Evolutionary conservation across 192 early-diverging fungal species (phyloP).

Genomic region (Podila minutissima): DNA sequence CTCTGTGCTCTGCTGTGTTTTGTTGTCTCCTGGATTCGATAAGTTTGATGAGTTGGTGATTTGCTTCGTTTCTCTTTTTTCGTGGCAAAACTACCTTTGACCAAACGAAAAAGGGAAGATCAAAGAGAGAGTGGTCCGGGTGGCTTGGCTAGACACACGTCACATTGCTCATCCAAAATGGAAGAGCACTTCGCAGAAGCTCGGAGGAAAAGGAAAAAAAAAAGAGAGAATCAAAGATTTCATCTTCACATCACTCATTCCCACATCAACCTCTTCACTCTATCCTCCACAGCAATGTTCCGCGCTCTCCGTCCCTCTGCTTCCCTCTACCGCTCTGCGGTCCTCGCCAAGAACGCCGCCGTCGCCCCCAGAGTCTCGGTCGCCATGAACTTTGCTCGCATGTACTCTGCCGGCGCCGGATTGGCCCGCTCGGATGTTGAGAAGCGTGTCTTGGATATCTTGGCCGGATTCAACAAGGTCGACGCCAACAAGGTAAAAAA

Average conservation of each 20-base stretch:
- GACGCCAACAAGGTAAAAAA: slow-evolving; percentile 84
- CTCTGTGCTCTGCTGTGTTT: background rate
- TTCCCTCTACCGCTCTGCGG: slow-evolving; percentile 48
- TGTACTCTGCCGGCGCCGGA: slow-evolving; percentile 75
- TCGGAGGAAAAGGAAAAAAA: slow-evolving; percentile 1
- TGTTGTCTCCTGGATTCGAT: too few relatives aligned
- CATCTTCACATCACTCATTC: slow-evolving; percentile 1
- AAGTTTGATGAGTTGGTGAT: too few relatives aligned
- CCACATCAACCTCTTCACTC: background rate
- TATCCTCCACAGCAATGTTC: slow-evolving; percentile 30
- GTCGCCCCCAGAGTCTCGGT: slow-evolving; percentile 15
- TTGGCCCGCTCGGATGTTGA: slow-evolving; percentile 79
- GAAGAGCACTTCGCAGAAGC: background rate
- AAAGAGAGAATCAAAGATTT: background rate
- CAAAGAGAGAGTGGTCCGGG: too few relatives aligned
- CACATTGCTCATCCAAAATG: background rate
- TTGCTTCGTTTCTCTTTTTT: too few relatives aligned
- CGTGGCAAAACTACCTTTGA: too few relatives aligned
- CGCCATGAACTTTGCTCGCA: slow-evolving; percentile 64
- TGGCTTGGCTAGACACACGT: background rate
- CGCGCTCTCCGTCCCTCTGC: slow-evolving; percentile 48
- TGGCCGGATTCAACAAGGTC: slow-evolving; percentile 98
- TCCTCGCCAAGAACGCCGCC: slow-evolving; percentile 45
- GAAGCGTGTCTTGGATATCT: slow-evolving; percentile 86
- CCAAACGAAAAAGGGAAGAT: too few relatives aligned